Evolutionary conservation across 1,284 basidiomycete species (phyloP), one percentile per base, ranked within the genome.

Genomic region (Cryptococcus deneoformans): DNA sequence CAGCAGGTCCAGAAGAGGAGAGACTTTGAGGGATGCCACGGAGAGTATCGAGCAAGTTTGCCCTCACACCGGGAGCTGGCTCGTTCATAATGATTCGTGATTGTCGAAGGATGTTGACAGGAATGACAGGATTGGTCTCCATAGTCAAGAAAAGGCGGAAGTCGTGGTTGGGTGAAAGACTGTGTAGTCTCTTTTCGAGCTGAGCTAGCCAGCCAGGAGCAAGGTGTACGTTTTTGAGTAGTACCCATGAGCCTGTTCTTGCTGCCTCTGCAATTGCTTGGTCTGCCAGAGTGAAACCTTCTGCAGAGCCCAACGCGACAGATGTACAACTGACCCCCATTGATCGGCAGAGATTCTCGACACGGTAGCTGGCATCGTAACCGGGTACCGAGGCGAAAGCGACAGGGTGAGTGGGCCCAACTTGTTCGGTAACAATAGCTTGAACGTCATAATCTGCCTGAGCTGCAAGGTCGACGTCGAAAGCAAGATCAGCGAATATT

Each of bases 291-390:
- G 85, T 85, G 77, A 92, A 94, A n/a, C 94, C 93, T 82, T 98
- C 94, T 64, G 92, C 89, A 1, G 93, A 96, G n/a, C 94, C 94
- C 92, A 98, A 96, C 10, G 94, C 94, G 14, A 97, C 90, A 1
- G 91, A 90, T 0, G 86, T 82, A 60, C 90, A 94, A 36, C 86
- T 85, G 43, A 84, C 81, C 29, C 86, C 86, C 10, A 85, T 86
- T 48, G 86, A 85, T 69, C 87, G 86, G 64, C 93, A 87, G 43
- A 96, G 83, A 65, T 88, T 90, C 68, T 97, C 94, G 37, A 97
- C 90, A 53, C 89, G 85, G 75, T 94, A 97, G 74, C 92, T 93
- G 9, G 94, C 94, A 74, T 98, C 94, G 71, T 96, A 94, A n/a
- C 94, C 94, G 0, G 90, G 86, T 3, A 97, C 91, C 6, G 93